A percentile compares a stretch with the other conserved stretches of the same genome.
phyloP scores from a whole-genome alignment of 176 grass and related monocot genomes.

The Avena atlantica region DNA sequence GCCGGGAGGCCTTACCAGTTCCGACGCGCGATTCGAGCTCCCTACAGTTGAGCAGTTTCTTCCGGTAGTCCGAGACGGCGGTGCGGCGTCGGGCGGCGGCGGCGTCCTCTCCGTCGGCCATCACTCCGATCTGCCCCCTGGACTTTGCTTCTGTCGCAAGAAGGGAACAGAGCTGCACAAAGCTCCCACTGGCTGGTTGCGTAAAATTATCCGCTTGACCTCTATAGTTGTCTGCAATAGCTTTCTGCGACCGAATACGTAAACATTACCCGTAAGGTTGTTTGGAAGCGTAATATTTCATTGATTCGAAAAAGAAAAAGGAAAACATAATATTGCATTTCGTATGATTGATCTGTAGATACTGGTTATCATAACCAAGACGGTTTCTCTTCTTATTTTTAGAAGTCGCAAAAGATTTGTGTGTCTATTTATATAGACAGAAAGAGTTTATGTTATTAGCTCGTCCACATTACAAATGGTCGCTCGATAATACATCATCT shows the following conservation, averaged over 20 bases:
- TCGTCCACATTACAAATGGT: no score
- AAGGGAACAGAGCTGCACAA: conserved; percentile 37
- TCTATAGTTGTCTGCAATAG: not conserved
- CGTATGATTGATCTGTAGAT: no score
- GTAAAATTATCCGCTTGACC: conserved; percentile 29
- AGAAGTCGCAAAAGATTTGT: no score
- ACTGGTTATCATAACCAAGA: no score
- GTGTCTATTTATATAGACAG: no score
- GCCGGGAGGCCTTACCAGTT: conserved; percentile 51
- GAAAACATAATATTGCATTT: no score
- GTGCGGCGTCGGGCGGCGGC: conserved; percentile 52
- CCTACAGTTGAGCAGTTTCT: conserved; percentile 89
- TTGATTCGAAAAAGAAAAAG: no score
- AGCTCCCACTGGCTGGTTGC: not conserved
- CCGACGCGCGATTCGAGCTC: conserved; percentile 88
- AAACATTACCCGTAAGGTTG: not conserved
- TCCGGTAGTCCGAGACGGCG: conserved; percentile 71
- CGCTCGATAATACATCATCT: no score
- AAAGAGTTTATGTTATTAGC: no score
- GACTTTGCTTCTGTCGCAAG: conserved; percentile 55
- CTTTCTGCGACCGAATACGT: conserved; percentile 17
- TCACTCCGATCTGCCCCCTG: conserved; percentile 31
- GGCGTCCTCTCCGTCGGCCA: conserved; percentile 79
- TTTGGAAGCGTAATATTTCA: not conserved
- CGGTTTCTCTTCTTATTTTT: no score